These are phyloP conservation scores for Cyclostephanos invisitatus DNA, from an alignment of 108 stramenopile genomes.

Conservation along the genomic window DNA sequence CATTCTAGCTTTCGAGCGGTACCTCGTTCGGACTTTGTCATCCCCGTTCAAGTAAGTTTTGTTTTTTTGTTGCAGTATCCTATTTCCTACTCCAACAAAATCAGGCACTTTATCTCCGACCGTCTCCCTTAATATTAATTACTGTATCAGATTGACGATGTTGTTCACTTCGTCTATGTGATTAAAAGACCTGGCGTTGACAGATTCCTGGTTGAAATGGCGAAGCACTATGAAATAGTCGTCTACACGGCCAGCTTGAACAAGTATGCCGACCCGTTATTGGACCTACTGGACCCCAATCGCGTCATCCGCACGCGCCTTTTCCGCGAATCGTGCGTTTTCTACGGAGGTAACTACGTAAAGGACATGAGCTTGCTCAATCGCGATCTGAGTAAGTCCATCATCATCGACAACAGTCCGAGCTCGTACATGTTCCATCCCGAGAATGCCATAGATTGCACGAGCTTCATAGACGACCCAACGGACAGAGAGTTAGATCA, in stretches of 20 bases:
- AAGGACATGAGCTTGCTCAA: conserved; percentile 91
- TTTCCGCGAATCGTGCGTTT: conserved; percentile 98
- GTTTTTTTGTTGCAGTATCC: neutral
- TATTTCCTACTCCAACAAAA: neutral
- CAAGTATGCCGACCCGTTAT: conserved; percentile 97
- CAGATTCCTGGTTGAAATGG: conserved; percentile 92
- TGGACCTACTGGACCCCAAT: conserved; percentile 93
- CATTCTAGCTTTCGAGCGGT: conserved; percentile 97
- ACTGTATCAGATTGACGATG: conserved; percentile 88
- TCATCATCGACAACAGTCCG: conserved; percentile 98
- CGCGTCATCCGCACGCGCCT: conserved; percentile 82
- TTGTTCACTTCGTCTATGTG: conserved; percentile 97
- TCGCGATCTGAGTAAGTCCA: conserved; percentile 83
- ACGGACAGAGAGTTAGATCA: conserved; percentile 93
- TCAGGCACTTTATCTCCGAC: too few relatives aligned
- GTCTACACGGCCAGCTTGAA: conserved; percentile 97
- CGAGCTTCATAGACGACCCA: conserved; percentile 94
- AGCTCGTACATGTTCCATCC: conserved; percentile 97
- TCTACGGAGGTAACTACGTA: conserved; percentile 97
- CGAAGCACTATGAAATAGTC: conserved; percentile 96
- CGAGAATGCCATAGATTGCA: conserved; percentile 97
- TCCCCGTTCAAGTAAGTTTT: conserved; percentile 91
- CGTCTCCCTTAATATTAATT: neutral
- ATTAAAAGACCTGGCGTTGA: conserved; percentile 97
- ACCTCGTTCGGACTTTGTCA: conserved; percentile 94